Evolutionary conservation across 306 rosid species (phyloP).

Genomic region (Cicer judaicum): DNA sequence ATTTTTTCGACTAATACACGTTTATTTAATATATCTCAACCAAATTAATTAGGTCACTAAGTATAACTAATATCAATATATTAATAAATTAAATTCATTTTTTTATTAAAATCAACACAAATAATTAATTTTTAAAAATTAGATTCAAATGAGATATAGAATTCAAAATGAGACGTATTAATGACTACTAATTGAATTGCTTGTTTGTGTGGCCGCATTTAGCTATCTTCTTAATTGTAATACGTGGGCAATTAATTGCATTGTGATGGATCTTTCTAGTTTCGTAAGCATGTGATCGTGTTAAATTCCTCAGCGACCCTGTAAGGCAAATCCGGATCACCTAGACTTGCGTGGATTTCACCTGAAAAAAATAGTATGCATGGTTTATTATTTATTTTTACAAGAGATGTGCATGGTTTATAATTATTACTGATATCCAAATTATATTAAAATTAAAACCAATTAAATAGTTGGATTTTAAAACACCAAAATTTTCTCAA

Average conservation of each 20-base stretch:
- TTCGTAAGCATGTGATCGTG: slow-evolving; percentile 18
- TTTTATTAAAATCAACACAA: too few species aligned
- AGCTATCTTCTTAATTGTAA: neutral
- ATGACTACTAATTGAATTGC: too few species aligned
- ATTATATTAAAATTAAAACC: neutral
- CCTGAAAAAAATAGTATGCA: neutral
- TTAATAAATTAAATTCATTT: too few species aligned
- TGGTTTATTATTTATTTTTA: neutral
- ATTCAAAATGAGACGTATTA: too few species aligned
- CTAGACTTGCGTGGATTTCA: neutral
- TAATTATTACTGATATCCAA: neutral
- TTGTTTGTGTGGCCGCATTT: neutral
- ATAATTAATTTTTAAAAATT: too few species aligned
- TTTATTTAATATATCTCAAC: too few species aligned
- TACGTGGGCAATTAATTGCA: neutral
- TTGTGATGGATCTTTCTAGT: neutral
- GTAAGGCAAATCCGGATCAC: neutral
- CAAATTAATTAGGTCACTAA: too few species aligned
- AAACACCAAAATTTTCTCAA: neutral
- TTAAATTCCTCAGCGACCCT: slow-evolving; percentile 10
- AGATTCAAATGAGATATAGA: too few species aligned
- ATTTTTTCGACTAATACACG: too few species aligned
- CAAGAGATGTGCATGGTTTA: neutral
- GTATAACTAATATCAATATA: too few species aligned
- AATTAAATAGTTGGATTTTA: too few species aligned